Evolutionary conservation across 2,329 filamentous ascomycete genomes (phyloP).

Genomic region (Acrocalymma vagum): DNA sequence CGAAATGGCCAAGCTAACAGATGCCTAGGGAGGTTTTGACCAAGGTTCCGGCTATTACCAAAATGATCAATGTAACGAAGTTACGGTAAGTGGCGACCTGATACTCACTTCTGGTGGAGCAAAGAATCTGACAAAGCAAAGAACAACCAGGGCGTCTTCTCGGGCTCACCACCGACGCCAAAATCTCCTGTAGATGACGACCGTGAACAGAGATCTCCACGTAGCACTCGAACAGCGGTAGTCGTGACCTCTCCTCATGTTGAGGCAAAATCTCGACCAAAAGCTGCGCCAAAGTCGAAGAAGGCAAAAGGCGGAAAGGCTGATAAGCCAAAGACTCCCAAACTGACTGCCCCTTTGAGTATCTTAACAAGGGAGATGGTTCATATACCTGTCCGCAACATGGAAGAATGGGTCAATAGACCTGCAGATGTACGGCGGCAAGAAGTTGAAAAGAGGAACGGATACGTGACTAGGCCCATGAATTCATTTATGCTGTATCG

Average conservation of each 20-base stretch:
- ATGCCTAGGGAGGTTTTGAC: conserved; percentile 41
- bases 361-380: conserved; percentile 71
- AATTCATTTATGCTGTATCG: conserved; percentile 99
- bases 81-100: conserved; percentile 31
- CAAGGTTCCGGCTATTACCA: conserved; percentile 35
- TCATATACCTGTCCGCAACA: conserved; percentile 75
- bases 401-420: conserved; percentile 80
- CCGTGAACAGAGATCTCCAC: conserved; percentile 46
- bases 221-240: conserved; percentile 40
- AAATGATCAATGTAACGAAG: conserved; percentile 31
- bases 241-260: conserved; percentile 33
- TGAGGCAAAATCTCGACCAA: conserved; percentile 33
- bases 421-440: conserved; percentile 69
- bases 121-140: conserved; percentile 26
- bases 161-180: conserved; percentile 53
- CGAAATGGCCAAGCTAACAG: conserved; percentile 31
- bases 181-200: conserved; percentile 53
- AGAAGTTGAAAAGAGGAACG: conserved; percentile 76
- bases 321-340: conserved; percentile 58
- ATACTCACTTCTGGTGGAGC: not conserved
- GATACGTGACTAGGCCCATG: conserved; percentile 90
- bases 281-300: conserved; percentile 47
- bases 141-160: conserved; percentile 37
- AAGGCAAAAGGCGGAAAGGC: conserved; percentile 55
- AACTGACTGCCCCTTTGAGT: conserved; percentile 74